Base-by-base conservation (phyloP, 106 monocot genomes). In the Xerophyta viscosa region DNA sequence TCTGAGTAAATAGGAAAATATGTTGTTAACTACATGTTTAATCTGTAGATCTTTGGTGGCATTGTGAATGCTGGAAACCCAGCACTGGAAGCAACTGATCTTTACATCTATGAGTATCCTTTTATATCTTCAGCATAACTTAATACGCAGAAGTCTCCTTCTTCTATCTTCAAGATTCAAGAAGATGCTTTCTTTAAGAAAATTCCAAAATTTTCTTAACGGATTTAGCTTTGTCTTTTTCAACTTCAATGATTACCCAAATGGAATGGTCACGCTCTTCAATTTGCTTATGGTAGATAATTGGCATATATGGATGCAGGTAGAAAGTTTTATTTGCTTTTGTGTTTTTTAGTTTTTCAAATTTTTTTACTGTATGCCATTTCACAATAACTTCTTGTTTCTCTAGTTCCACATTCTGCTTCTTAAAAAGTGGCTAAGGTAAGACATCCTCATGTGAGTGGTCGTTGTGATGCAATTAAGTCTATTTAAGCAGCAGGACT, bases 271-370 rank as follows among this genome's bases (percentile, higher is more conserved):
- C 43, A 86, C 90, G 19, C 77, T 90, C 50, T 98, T 98, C 86
- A 98, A 98, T 72, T 73, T 98, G 63, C 37, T 98, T 41, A 90
- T 90, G 21, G 77, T 98, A 90, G 86, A 79, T 58, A 98, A 75
- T 58, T 90, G 98, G 90, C 98, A 98, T 71, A 33, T 61, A 2
- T 98, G 98, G 98, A 98, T 98, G 98, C 73, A 90, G 98, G 98
- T 98, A 86, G 9, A 20, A 3, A n/a, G 20, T 8, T 29, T 46
- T 46, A 24, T n/a, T n/a, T n/a, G n/a, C n/a, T n/a, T n/a, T n/a
- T n/a, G n/a, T n/a, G n/a, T n/a, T n/a, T n/a, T n/a, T n/a, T n/a
- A n/a, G n/a, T n/a, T n/a, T n/a, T n/a, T n/a, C n/a, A n/a, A 39
- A 11, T 27, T 57, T 51, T 28, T 26, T 51, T 24, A 8, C 13